These are phyloP conservation scores for Tylopilus felleus DNA, from an alignment of 768 basidiomycete genomes.

Conservation along the genomic window DNA sequence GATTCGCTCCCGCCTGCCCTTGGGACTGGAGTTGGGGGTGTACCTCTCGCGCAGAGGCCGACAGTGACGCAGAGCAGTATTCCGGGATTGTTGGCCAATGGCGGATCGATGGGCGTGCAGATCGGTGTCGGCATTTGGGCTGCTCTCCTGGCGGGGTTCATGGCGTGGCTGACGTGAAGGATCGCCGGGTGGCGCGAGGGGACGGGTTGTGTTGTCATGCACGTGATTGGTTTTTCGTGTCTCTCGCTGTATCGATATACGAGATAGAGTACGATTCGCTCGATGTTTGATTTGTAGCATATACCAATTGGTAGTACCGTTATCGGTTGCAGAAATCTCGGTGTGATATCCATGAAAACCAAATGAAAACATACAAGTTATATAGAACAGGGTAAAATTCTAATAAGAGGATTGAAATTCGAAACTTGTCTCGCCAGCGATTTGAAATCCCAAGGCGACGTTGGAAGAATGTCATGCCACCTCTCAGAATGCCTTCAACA, in stretches of 20 bases:
- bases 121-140: slow-evolving; percentile 20
- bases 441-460: not conserved
- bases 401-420: too few species aligned
- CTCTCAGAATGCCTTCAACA: slow-evolving; percentile 8
- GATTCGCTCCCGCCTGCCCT: slow-evolving; percentile 24
- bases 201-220: not conserved
- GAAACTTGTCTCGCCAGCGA: too few species aligned
- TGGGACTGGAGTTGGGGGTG: slow-evolving; percentile 28
- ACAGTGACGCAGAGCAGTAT: slow-evolving; percentile 9
- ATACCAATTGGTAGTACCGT: too few species aligned
- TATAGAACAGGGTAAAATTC: not conserved
- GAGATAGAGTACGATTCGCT: not conserved
- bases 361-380: too few species aligned
- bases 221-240: not conserved
- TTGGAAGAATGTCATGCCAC: not conserved
- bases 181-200: slow-evolving; percentile 6
- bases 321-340: not conserved
- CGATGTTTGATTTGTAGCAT: slow-evolving; percentile 11
- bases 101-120: slow-evolving; percentile 10
- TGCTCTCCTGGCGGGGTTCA: slow-evolving; percentile 5
- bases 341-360: not conserved
- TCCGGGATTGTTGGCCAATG: slow-evolving; percentile 10
- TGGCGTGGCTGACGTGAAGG: slow-evolving; percentile 21
- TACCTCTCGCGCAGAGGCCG: slow-evolving; percentile 27
- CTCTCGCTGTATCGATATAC: not conserved